A percentile compares a stretch with the other conserved stretches of the same genome.
Evolutionary conservation across 1,139 yeast species (phyloP).

Genomic region (Debaryomycetaceae sp.): DNA sequence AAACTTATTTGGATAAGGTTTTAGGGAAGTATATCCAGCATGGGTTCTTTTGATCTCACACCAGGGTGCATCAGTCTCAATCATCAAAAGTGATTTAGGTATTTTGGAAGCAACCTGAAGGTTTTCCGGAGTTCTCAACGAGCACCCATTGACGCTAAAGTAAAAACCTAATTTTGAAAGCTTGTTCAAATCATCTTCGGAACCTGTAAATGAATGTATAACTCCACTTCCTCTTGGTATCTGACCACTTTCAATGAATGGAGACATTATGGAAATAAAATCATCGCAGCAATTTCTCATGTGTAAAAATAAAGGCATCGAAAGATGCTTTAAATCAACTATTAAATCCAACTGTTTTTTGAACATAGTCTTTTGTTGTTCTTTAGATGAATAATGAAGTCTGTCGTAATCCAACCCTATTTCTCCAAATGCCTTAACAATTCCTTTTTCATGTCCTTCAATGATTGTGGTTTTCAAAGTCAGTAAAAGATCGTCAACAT

Average conservation of each 20-base stretch:
- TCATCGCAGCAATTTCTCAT: constrained; percentile 88
- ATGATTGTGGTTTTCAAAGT: constrained; percentile 48
- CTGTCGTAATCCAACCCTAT: constrained; percentile 93
- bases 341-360: constrained; percentile 67
- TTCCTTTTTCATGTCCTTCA: constrained; percentile 47
- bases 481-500: constrained; percentile 36
- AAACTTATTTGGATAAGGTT: constrained; percentile 52
- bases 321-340: constrained; percentile 40
- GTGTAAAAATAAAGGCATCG: constrained; percentile 80
- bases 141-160: constrained; percentile 90
- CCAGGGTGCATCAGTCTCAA: constrained; percentile 99
- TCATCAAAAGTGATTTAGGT: constrained; percentile 66
- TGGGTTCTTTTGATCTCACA: constrained; percentile 88
- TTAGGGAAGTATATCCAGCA: constrained; percentile 60
- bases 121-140: constrained; percentile 75
- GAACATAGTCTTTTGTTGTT: constrained; percentile 67
- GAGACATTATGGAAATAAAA: constrained; percentile 59
- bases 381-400: constrained; percentile 66
- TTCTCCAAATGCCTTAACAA: constrained; percentile 82
- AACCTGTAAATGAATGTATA: constrained; percentile 93
- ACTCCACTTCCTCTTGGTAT: constrained; percentile 54
- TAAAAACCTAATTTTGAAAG: constrained; percentile 60
- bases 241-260: constrained; percentile 45
- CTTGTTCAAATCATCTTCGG: constrained; percentile 53
- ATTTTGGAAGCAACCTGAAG: constrained; percentile 60